Evolutionary conservation across 2,329 filamentous ascomycete genomes (phyloP), one percentile per base, ranked within the genome.

Genomic region (Triangularia verruculosa): DNA sequence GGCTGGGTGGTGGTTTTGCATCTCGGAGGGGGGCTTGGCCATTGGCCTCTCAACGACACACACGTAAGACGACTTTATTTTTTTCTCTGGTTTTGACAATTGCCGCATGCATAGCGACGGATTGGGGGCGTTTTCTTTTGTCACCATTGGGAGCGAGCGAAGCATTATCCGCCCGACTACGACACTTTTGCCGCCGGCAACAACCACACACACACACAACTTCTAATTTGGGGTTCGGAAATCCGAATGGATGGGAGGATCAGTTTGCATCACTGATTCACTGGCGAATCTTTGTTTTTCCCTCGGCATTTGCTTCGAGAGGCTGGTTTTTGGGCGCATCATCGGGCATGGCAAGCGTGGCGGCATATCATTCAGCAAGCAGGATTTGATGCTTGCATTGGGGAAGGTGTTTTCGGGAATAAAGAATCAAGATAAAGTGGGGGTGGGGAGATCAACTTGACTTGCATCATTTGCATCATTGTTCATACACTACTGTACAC

Each of bases 41-140:
- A 28, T 24, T 20, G 30, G 28, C 15, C 4, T 12, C 20, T 25
- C 39, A 22, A 32, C 20, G 17, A 43, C 55, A 11, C 24, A n/a
- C 34, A 25, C 28, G 27, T 11, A 24, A n/a, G 25, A 47, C 28
- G 30, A 25, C 28, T 53, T 17, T 58, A 27, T 39, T 54, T 62
- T 52, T 22, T 11, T 17, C 7, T 34, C 32, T 34, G n/a, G 27
- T 20, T 30, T 60, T 51, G 32, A 52, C 6, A n/a, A 63, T 65
- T 64, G 43, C 56, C 59, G 64, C 64, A 66, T 63, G 61, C 63
- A 65, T 58, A 62, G 61, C 53, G 65, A 47, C 56, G 28, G 62
- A 61, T 34, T 43, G 57, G 30, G 39, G 39, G n/a, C n/a, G 7
- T 9, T 24, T 39, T 56, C 52, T 61, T 61, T 61, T 57, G 54